Evolutionary conservation across 2,329 filamentous ascomycete species (phyloP).

Genomic region (Fusarium sororula): DNA sequence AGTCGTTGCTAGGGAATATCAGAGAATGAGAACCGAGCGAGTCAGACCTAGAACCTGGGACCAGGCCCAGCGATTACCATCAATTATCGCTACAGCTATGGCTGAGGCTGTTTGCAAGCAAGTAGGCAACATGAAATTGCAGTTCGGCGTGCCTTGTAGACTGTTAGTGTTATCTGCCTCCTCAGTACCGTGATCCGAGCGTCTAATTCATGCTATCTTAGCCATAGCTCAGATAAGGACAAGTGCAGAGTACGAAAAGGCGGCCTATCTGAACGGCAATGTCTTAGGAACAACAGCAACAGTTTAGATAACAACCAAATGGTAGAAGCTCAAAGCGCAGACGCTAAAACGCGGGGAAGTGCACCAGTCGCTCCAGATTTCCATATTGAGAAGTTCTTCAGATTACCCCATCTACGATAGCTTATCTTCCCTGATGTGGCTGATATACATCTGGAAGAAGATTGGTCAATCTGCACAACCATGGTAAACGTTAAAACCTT

Average conservation of each 20-base stretch:
- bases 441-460: background rate
- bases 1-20: no score
- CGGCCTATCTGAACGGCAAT: rapidly evolving
- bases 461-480: background rate
- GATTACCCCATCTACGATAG: background rate
- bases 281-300: rapidly evolving
- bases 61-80: no score
- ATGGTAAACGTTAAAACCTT: background rate
- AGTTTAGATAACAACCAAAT: background rate
- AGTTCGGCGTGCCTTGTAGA: no score
- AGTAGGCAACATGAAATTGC: no score
- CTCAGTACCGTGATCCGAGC: rapidly evolving
- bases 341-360: background rate
- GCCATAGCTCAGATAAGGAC: background rate
- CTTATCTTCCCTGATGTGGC: background rate
- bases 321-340: background rate
- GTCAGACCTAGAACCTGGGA: no score
- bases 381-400: background rate
- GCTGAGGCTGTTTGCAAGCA: no score
- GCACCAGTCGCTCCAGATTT: background rate
- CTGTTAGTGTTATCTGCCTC: background rate
- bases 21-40: no score
- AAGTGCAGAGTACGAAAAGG: background rate
- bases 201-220: no score
- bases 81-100: no score